These are phyloP conservation scores for Phytophthora boehmeriae DNA, from an alignment of 352 stramenopile species.

Conservation along the genomic window DNA sequence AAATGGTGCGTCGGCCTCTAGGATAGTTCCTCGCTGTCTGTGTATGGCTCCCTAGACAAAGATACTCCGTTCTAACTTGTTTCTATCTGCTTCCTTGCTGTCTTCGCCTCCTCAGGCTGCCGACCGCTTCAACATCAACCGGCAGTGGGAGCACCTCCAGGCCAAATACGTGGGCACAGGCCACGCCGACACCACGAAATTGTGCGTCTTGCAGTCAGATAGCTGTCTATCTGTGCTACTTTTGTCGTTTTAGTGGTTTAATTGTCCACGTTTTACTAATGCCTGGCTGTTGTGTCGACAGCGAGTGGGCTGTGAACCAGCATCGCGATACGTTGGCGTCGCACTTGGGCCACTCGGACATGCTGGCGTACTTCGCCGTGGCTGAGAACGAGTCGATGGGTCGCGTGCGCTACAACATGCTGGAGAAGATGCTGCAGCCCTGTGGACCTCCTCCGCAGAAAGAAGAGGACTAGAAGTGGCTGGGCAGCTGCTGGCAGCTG, in stretches of 20 bases:
- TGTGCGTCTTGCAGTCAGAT: constrained; percentile 62
- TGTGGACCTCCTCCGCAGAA: constrained; percentile 75
- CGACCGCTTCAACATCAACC: constrained; percentile 92
- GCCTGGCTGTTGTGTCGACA: constrained; percentile 25
- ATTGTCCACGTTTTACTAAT: neutral
- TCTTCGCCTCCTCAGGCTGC: constrained; percentile 50
- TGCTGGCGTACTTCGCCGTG: constrained; percentile 97
- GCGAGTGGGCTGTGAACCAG: constrained; percentile 98
- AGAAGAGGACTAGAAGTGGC: constrained; percentile 62
- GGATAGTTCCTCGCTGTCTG: neutral
- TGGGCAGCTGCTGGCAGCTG: neutral
- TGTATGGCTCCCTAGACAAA: neutral
- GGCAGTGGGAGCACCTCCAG: constrained; percentile 94
- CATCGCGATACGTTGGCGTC: constrained; percentile 98
- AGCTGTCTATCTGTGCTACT: constrained; percentile 1
- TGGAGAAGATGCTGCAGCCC: constrained; percentile 87
- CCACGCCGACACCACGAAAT: constrained; percentile 97
- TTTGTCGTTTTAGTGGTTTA: neutral
- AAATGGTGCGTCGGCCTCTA: neutral
- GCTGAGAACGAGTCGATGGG: constrained; percentile 97
- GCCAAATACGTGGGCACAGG: constrained; percentile 95
- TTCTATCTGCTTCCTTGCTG: constrained; percentile 1
- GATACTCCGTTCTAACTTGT: neutral
- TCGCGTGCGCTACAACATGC: constrained; percentile 71
- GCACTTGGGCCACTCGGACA: constrained; percentile 97